These are phyloP conservation scores for Globisporangium cylindrosporum DNA, from an alignment of 352 stramenopile species.

Conservation along the genomic window DNA sequence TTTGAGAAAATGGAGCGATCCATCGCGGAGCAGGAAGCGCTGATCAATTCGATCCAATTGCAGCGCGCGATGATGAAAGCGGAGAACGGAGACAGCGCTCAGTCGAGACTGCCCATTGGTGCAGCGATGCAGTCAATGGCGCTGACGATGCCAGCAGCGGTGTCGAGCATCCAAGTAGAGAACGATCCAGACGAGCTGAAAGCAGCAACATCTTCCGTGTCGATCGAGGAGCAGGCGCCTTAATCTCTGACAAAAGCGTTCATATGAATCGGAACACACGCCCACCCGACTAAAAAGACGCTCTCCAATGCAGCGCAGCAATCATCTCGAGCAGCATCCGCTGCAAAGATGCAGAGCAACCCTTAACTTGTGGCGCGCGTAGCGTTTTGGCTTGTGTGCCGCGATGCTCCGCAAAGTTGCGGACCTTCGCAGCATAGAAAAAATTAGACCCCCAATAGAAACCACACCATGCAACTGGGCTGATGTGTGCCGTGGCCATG, in stretches of 20 bases:
- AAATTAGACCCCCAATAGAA: too few relatives aligned
- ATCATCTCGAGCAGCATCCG: too few relatives aligned
- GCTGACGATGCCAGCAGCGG: neutral
- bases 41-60: constrained; percentile 55
- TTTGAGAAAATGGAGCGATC: constrained; percentile 56
- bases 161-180: neutral
- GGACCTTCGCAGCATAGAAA: too few relatives aligned
- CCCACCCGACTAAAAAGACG: too few relatives aligned
- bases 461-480: too few relatives aligned
- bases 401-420: too few relatives aligned
- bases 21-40: constrained; percentile 59
- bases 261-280: neutral
- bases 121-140: constrained; percentile 20
- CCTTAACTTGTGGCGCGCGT: too few relatives aligned
- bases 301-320: neutral
- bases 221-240: neutral
- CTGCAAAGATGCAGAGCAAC: too few relatives aligned
- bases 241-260: neutral
- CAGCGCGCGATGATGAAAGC: constrained; percentile 43
- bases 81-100: constrained; percentile 1
- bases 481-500: too few relatives aligned
- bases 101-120: constrained; percentile 19
- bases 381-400: too few relatives aligned
- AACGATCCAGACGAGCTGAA: neutral
- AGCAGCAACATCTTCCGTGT: neutral